Conservation (phyloP, 1,284 basidiomycete genomes). For the Cystobasidium pallidum region DNA sequence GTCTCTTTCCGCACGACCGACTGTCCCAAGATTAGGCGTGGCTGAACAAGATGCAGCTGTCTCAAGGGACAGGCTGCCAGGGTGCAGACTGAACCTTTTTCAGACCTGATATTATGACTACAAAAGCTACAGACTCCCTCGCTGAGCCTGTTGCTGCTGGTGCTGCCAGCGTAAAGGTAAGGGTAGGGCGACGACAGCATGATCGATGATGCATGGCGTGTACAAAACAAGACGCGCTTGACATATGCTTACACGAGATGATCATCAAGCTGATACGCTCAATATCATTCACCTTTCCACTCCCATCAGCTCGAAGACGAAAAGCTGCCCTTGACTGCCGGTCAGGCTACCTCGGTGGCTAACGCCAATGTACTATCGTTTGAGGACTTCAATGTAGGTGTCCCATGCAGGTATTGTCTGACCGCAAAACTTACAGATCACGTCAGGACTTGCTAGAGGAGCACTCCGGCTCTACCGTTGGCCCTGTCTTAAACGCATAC, state of each 20-base stretch:
- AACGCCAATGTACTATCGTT: not conserved
- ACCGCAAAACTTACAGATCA: not conserved
- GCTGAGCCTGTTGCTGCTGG: constrained; percentile 3
- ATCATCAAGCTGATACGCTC: not conserved
- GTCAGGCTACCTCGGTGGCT: not conserved
- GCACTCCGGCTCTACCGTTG: not conserved
- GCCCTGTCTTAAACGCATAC: not conserved
- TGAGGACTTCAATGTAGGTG: constrained; percentile 8
- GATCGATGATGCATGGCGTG: not conserved
- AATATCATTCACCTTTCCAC: constrained; percentile 1
- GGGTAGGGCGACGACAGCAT: not conserved
- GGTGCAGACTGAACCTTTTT: no score
- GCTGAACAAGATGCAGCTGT: constrained; percentile 5
- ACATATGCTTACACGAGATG: not conserved
- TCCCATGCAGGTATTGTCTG: not conserved
- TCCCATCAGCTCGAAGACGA: constrained; percentile 15
- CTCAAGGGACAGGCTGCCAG: not conserved
- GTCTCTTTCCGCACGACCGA: constrained; percentile 1
- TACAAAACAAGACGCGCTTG: not conserved
- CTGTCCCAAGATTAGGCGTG: not conserved
- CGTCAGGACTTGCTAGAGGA: constrained; percentile 1
- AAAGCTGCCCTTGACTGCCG: not conserved
- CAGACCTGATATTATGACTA: not conserved
- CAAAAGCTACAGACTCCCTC: not conserved
- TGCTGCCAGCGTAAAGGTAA: constrained; percentile 8